Percentiles rank a stretch among this genome's conserved stretches.
Evolutionary conservation across 495 filamentous ascomycete genomes (phyloP).

Genomic region (Penicillium chermesinum): DNA sequence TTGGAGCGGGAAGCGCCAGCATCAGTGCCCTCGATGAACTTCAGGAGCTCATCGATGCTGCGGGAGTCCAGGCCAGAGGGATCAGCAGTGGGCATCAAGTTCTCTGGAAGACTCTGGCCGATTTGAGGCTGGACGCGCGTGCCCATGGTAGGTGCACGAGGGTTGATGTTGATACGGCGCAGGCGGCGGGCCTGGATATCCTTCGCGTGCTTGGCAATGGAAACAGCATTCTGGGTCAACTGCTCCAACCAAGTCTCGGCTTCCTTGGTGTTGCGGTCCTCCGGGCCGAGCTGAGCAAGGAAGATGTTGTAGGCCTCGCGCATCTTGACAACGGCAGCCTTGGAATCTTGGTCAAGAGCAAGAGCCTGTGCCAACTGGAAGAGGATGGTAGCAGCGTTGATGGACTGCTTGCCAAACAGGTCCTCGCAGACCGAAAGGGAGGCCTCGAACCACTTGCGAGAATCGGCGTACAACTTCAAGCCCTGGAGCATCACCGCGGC

Average conservation of each 20-base stretch:
- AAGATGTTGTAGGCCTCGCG: constrained; percentile 95
- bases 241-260: constrained; percentile 93
- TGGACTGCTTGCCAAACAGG: constrained; percentile 77
- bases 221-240: constrained; percentile 89
- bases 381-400: constrained; percentile 90
- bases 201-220: constrained; percentile 86
- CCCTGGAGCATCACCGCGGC: constrained; percentile 97
- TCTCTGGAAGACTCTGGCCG: constrained; percentile 49
- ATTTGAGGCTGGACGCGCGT: constrained; percentile 49
- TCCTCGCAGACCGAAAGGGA: constrained; percentile 81
- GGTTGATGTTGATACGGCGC: constrained; percentile 52
- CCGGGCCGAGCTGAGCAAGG: constrained; percentile 70
- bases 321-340: constrained; percentile 86
- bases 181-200: constrained; percentile 68
- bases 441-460: constrained; percentile 92
- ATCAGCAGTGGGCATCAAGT: constrained; percentile 30
- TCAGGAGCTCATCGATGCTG: constrained; percentile 80
- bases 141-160: constrained; percentile 48
- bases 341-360: constrained; percentile 87
- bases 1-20: constrained; percentile 50
- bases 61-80: constrained; percentile 54
- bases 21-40: constrained; percentile 76
- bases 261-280: constrained; percentile 94
- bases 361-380: constrained; percentile 96
- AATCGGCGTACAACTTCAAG: constrained; percentile 86